Evolutionary conservation across 495 filamentous ascomycete species (phyloP).

Genomic region (Aspergillus kassunensis): DNA sequence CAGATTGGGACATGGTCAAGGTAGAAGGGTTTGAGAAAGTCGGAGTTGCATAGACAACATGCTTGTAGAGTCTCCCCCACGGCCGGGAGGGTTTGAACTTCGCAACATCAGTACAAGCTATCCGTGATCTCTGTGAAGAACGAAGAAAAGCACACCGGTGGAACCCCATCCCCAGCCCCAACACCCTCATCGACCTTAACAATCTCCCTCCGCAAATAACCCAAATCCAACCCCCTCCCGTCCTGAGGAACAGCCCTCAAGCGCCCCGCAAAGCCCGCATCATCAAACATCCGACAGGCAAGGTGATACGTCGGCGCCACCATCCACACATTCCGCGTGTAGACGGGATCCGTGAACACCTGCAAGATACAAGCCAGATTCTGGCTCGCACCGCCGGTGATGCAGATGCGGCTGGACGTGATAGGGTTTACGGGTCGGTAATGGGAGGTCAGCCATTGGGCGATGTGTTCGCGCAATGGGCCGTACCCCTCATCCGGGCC

Average conservation of each 20-base stretch:
- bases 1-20: slow-evolving; percentile 62
- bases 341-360: slow-evolving; percentile 71
- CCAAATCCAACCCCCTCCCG: slow-evolving; percentile 67
- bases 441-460: slow-evolving; percentile 62
- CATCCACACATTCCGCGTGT: slow-evolving; percentile 74
- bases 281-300: slow-evolving; percentile 73
- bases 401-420: slow-evolving; percentile 60
- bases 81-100: slow-evolving; percentile 38
- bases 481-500: slow-evolving; percentile 73
- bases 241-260: slow-evolving; percentile 68
- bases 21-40: slow-evolving; percentile 80
- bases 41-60: slow-evolving; percentile 79
- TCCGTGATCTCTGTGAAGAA: neutral
- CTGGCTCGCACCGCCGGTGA: slow-evolving; percentile 78
- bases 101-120: slow-evolving; percentile 18
- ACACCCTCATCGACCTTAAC: slow-evolving; percentile 34
- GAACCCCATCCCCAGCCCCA: slow-evolving; percentile 21
- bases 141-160: slow-evolving; percentile 32
- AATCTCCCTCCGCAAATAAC: slow-evolving; percentile 48
- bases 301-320: slow-evolving; percentile 78
- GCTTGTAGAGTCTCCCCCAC: slow-evolving; percentile 68
- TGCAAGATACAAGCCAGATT: slow-evolving; percentile 68
- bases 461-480: slow-evolving; percentile 59
- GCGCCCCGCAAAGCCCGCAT: slow-evolving; percentile 61
- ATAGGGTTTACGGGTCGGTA: slow-evolving; percentile 49